Evolutionary conservation across 2,329 filamentous ascomycete genomes (phyloP).

Genomic region (Beauveria brongniartii): DNA sequence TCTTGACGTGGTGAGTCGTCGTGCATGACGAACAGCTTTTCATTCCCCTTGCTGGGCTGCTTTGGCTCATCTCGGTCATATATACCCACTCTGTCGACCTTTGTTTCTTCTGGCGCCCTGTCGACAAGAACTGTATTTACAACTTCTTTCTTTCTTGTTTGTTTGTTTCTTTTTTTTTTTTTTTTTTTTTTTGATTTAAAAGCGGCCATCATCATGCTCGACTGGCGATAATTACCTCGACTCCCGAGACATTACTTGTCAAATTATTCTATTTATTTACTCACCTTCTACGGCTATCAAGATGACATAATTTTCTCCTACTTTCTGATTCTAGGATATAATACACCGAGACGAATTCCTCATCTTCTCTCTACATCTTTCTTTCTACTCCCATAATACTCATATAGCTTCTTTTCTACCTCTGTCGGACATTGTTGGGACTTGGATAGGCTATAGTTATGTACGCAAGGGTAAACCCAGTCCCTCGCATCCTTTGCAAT

Average conservation of each 20-base stretch:
- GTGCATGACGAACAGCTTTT: background rate
- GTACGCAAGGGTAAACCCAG: background rate
- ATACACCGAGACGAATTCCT: background rate
- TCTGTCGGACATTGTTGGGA: background rate
- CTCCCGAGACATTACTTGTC: background rate
- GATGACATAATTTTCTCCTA: slow-evolving; percentile 1
- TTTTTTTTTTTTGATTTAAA: background rate
- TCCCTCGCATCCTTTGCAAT: background rate
- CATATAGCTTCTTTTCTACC: background rate
- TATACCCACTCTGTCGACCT: background rate
- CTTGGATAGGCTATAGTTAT: background rate
- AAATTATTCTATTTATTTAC: background rate
- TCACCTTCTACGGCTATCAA: background rate
- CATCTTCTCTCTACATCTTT: background rate
- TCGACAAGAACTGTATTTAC: background rate
- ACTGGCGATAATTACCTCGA: background rate
- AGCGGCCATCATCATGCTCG: no score
- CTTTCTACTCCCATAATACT: background rate
- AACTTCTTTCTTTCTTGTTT: background rate
- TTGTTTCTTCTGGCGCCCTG: background rate
- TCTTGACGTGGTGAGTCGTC: background rate
- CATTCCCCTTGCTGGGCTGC: background rate
- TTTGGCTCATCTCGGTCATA: background rate
- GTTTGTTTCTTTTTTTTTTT: background rate
- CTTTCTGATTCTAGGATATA: background rate